Conservation (phyloP, 2,329 filamentous ascomycete genomes). For the Alternaria longipes region DNA sequence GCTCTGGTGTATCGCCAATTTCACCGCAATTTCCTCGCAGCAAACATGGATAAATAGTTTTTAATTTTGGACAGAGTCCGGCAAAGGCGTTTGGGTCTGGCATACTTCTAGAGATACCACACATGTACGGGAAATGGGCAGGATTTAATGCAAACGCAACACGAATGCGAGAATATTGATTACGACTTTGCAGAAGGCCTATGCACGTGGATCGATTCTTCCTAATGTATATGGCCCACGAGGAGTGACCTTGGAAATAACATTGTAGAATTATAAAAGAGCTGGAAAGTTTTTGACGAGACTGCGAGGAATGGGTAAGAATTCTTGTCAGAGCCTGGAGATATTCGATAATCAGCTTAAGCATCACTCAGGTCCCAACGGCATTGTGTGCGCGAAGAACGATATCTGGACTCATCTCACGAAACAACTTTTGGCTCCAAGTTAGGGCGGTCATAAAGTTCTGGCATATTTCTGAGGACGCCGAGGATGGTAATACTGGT, state of each 20-base stretch:
- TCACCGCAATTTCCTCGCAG: slow-evolving; percentile 10
- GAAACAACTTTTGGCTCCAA: background rate
- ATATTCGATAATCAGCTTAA: background rate
- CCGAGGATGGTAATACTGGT: background rate
- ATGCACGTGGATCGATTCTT: background rate
- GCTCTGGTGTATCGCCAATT: slow-evolving; percentile 31
- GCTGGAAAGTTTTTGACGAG: background rate
- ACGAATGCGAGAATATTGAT: background rate
- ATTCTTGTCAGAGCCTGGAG: background rate
- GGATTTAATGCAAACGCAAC: background rate
- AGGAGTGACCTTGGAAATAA: background rate
- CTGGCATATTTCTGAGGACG: background rate
- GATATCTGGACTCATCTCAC: background rate
- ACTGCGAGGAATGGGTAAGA: background rate
- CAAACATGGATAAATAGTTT: background rate
- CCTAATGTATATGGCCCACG: background rate
- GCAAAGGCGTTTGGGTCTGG: slow-evolving; percentile 7
- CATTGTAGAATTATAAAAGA: background rate
- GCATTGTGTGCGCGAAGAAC: background rate
- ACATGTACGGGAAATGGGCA: slow-evolving; percentile 3
- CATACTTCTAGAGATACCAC: slow-evolving; percentile 22
- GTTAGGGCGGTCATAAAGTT: background rate
- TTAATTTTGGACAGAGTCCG: background rate
- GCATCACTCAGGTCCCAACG: background rate
- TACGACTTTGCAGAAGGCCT: background rate